Evolutionary conservation across 2,329 filamentous ascomycete genomes (phyloP).

Genomic region (Drechslerella coelobrocha): DNA sequence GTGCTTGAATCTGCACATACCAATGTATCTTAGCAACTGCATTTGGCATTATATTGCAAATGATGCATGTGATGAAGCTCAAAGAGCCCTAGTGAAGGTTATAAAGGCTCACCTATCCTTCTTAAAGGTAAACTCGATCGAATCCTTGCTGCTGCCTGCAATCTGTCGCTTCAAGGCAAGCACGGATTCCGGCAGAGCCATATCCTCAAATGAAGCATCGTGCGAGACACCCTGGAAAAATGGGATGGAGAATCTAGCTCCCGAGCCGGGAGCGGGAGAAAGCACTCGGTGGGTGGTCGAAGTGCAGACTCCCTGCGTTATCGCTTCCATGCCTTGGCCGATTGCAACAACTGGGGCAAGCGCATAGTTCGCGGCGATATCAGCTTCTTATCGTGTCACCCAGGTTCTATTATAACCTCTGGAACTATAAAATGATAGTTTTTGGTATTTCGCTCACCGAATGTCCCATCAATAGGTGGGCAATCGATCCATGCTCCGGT

Average conservation of each 20-base stretch:
- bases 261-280: constrained; percentile 70
- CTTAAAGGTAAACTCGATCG: constrained; percentile 86
- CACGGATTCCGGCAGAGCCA: constrained; percentile 67
- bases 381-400: too few species aligned
- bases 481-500: constrained; percentile 81
- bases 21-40: too few species aligned
- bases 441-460: constrained; percentile 58
- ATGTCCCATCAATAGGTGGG: constrained; percentile 74
- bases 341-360: constrained; percentile 74
- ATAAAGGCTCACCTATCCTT: constrained; percentile 65
- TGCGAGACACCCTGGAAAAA: constrained; percentile 88
- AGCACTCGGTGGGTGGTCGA: constrained; percentile 83
- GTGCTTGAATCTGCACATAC: constrained; percentile 67
- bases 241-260: constrained; percentile 78
- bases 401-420: too few species aligned
- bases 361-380: not conserved
- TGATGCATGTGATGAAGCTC: not conserved
- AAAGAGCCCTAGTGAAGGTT: not conserved
- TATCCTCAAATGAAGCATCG: constrained; percentile 78
- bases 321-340: constrained; percentile 82
- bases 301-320: constrained; percentile 82
- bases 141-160: constrained; percentile 68
- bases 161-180: constrained; percentile 58
- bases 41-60: not conserved
- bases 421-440: not conserved